Conservation (phyloP, 306 rosid species). For the Vigna unguiculata region DNA sequence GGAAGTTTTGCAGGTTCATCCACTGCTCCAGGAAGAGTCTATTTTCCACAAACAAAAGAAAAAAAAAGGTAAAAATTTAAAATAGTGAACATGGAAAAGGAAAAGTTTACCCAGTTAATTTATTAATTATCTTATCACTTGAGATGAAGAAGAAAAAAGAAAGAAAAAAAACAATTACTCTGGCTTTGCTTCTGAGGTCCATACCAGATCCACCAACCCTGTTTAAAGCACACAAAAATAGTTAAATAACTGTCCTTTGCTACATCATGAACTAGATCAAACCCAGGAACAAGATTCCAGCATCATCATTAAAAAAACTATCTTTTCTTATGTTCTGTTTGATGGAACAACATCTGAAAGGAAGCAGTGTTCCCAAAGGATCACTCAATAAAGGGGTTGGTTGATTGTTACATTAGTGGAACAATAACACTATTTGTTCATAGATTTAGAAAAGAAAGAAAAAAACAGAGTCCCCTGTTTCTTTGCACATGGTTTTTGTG, state of each 20-base stretch:
- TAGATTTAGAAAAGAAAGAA: background rate
- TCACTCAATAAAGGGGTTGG: conserved; percentile 21
- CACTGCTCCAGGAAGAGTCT: conserved; percentile 69
- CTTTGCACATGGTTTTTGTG: background rate
- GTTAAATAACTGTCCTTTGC: background rate
- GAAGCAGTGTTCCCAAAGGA: conserved; percentile 32
- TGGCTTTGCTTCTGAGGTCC: conserved; percentile 76
- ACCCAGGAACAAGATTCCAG: conserved; percentile 18
- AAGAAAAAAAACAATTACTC: conserved; percentile 45
- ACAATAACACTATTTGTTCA: conserved; percentile 3
- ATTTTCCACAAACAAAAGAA: background rate
- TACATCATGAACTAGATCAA: conserved; percentile 19
- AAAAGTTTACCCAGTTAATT: background rate
- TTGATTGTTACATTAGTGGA: background rate
- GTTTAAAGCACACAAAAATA: conserved; percentile 18
- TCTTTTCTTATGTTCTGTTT: background rate
- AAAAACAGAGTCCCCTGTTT: conserved; percentile 40
- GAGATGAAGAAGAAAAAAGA: background rate
- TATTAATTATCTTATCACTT: background rate
- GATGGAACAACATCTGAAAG: conserved; percentile 2
- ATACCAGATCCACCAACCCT: conserved; percentile 84
- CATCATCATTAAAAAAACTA: background rate
- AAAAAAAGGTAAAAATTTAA: background rate
- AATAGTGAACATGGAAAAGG: background rate
- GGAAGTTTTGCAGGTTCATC: conserved; percentile 72